Base-by-base conservation (phyloP, 345 rosid species). In the Raphanus sativus region DNA sequence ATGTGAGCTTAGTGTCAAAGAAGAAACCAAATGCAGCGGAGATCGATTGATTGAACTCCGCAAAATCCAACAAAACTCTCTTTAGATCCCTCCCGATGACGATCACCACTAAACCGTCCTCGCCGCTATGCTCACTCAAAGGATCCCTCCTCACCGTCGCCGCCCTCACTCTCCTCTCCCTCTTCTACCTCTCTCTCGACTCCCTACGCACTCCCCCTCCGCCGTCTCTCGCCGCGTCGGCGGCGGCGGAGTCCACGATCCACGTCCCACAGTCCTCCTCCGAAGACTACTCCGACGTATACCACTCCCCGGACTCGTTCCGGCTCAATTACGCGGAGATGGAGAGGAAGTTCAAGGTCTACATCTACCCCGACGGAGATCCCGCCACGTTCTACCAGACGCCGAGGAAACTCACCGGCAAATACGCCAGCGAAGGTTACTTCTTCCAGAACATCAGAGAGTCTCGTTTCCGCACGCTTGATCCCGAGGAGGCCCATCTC, bases 391-490 rank as follows among this genome's bases (percentile, higher is more conserved):
- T 87, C 61, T 95, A 85, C 65, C 98, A 91, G 71, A 95, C 99
- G 32, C 97, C 99, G 24, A 87, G 98, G 85, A 95, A 92, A 78
- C 78, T 95, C 8, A 95, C 97, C 0, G 98, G 99, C 0, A 95
- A 95, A 77, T 95, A 95, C 61, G 96, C 99, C 65, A 95, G 99
- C 65, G 99, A 95, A 80, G 99, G 99, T n/a, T 92, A 85, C 81
- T 95, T 95, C 82, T 95, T 95, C 77, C 96, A 91, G 88, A 95
- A 92, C 56, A 89, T 95, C 0, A 79, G 99, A 36, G 98, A 89
- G 81, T 85, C 90, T 70, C 79, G 63, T 3, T 95, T 95, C 70
- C 84, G 93, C 7, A 91, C 94, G 29, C 77, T 78, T 10, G 90
- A 95, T 88, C 96, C 98, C 13, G 91, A 91, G 54, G 85, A 86